phyloP scores from a whole-genome alignment of 768 basidiomycete genomes.

The Artomyces pyxidatus region DNA sequence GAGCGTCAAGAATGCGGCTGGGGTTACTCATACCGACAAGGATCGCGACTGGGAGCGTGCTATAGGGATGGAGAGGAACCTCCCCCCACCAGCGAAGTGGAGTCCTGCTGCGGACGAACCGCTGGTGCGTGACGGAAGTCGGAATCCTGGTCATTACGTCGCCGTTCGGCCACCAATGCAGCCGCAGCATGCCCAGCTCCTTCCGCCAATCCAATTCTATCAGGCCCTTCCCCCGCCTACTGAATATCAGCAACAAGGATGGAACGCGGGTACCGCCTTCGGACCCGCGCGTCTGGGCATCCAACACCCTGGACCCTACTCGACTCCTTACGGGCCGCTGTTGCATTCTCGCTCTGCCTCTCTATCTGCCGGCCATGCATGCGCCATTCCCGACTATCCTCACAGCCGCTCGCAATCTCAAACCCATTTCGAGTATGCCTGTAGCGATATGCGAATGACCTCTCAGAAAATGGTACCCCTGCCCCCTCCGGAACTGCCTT shows the following conservation, averaged over 20 bases:
- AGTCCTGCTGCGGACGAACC: constrained; percentile 77
- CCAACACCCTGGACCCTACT: background rate
- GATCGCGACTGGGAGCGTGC: constrained; percentile 14
- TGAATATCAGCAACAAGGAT: constrained; percentile 8
- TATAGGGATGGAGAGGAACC: constrained; percentile 22
- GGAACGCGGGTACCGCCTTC: background rate
- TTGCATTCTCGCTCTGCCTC: constrained; percentile 9
- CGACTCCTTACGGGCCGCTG: background rate
- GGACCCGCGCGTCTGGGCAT: background rate
- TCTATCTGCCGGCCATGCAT: constrained; percentile 1
- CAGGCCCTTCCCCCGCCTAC: constrained; percentile 20
- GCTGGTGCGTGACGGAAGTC: constrained; percentile 45
- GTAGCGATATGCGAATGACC: constrained; percentile 5
- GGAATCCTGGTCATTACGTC: constrained; percentile 50
- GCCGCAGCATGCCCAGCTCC: constrained; percentile 26
- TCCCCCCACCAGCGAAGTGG: constrained; percentile 77
- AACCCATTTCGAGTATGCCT: constrained; percentile 13
- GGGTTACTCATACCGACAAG: constrained; percentile 1
- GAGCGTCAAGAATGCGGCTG: constrained; percentile 3
- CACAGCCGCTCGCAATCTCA: constrained; percentile 13
- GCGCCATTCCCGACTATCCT: constrained; percentile 2
- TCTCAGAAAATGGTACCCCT: constrained; percentile 3
- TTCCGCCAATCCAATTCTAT: constrained; percentile 21
- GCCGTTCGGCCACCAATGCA: constrained; percentile 50
- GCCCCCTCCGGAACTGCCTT: constrained; percentile 13